phyloP scores from a whole-genome alignment of 1,284 basidiomycete genomes.

The Cystobasidium sp. region DNA sequence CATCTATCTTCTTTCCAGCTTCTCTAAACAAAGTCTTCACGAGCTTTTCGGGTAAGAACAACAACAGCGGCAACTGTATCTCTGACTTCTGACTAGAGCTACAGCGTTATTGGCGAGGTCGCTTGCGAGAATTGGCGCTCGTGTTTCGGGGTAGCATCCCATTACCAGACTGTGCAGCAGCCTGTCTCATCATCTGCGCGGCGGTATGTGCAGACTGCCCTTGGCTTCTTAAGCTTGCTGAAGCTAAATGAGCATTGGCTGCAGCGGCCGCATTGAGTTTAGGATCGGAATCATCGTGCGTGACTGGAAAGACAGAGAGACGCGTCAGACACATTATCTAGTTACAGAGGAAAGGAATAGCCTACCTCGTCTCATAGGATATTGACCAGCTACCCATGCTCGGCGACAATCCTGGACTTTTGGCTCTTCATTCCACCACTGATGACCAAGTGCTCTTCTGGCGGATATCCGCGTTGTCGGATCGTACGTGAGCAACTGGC shows the following conservation, averaged over 20 bases:
- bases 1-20: no score
- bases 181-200: slow-evolving; percentile 28
- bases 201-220: slow-evolving; percentile 27
- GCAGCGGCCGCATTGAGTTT: slow-evolving; percentile 47
- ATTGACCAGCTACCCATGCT: slow-evolving; percentile 7
- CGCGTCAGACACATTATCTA: slow-evolving; percentile 54
- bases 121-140: slow-evolving; percentile 11
- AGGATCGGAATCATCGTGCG: slow-evolving; percentile 61
- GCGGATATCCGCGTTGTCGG: slow-evolving; percentile 85
- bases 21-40: no score
- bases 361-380: slow-evolving; percentile 39
- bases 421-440: slow-evolving; percentile 62
- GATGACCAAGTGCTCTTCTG: slow-evolving; percentile 75
- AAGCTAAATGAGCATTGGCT: slow-evolving; percentile 30
- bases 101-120: slow-evolving; percentile 1
- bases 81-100: neutral
- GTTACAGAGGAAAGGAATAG: slow-evolving; percentile 56
- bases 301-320: slow-evolving; percentile 58
- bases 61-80: neutral
- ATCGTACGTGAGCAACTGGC: slow-evolving; percentile 82
- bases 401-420: slow-evolving; percentile 58
- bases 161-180: neutral
- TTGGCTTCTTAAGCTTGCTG: slow-evolving; percentile 22
- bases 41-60: no score
- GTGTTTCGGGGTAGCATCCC: slow-evolving; percentile 4